These are phyloP conservation scores for Lignosus rhinocerotis DNA, from an alignment of 1,284 basidiomycete species.

Conservation along the genomic window DNA sequence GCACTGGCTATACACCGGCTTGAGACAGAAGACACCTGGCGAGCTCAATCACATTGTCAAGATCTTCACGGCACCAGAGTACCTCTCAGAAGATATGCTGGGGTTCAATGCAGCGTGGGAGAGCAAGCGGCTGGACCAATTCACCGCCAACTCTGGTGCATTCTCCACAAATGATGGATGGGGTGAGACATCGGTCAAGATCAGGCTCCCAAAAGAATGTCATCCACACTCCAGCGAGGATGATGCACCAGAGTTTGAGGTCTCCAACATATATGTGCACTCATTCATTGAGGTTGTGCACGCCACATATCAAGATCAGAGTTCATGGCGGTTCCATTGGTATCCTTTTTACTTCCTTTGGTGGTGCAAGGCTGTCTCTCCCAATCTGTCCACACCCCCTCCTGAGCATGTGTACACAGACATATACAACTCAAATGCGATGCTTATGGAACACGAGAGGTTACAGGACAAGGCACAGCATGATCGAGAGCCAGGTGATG, in stretches of 20 bases:
- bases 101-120: conserved; percentile 22
- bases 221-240: conserved; percentile 21
- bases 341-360: not conserved
- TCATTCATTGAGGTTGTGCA: not conserved
- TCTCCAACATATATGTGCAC: conserved; percentile 25
- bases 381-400: not conserved
- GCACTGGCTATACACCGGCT: conserved; percentile 33
- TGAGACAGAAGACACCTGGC: conserved; percentile 25
- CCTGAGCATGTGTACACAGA: conserved; percentile 20
- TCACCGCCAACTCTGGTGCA: not conserved
- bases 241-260: conserved; percentile 25
- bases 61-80: conserved; percentile 30
- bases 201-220: conserved; percentile 26
- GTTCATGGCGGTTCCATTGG: not conserved
- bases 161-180: conserved; percentile 27
- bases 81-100: conserved; percentile 21
- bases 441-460: conserved; percentile 18
- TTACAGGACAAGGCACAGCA: conserved; percentile 9
- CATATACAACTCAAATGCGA: conserved; percentile 19
- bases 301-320: not conserved
- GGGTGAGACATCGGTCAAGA: conserved; percentile 25
- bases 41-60: conserved; percentile 34
- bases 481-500: conserved; percentile 9
- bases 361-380: not conserved
- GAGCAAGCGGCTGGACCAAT: conserved; percentile 17